Evolutionary conservation across 768 basidiomycete species (phyloP).

Genomic region (Suillus subluteus): DNA sequence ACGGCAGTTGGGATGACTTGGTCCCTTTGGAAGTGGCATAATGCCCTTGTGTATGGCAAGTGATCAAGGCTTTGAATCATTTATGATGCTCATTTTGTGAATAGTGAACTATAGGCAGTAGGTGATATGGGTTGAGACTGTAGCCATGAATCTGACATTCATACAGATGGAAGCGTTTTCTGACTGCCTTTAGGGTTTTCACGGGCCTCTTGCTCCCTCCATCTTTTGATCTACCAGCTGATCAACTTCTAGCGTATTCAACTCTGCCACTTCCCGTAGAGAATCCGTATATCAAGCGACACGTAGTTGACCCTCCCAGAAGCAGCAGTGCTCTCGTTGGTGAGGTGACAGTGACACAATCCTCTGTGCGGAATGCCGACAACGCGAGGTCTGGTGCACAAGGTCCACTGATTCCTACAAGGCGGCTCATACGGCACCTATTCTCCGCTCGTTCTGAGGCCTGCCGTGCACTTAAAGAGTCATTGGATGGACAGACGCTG

Average conservation of each 20-base stretch:
- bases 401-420: conserved; percentile 22
- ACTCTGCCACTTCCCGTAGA: conserved; percentile 43
- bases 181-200: conserved; percentile 43
- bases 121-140: background rate
- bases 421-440: conserved; percentile 35
- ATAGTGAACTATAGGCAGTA: conserved; percentile 15
- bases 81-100: background rate
- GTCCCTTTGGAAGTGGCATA: conserved; percentile 50
- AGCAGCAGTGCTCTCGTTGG: too few relatives aligned
- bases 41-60: conserved; percentile 42
- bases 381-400: background rate
- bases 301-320: conserved; percentile 12
- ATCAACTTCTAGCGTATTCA: conserved; percentile 39
- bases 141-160: background rate
- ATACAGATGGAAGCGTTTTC: conserved; percentile 33
- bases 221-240: conserved; percentile 16
- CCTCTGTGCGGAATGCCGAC: background rate
- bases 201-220: conserved; percentile 37
- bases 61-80: conserved; percentile 1
- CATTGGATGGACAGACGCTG: background rate
- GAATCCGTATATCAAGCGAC: conserved; percentile 45
- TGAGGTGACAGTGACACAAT: too few relatives aligned
- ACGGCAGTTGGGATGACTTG: conserved; percentile 32
- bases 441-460: conserved; percentile 37
- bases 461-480: background rate